Base-by-base conservation (phyloP, 768 basidiomycete species). In the Amanita pseudoporphyria region DNA sequence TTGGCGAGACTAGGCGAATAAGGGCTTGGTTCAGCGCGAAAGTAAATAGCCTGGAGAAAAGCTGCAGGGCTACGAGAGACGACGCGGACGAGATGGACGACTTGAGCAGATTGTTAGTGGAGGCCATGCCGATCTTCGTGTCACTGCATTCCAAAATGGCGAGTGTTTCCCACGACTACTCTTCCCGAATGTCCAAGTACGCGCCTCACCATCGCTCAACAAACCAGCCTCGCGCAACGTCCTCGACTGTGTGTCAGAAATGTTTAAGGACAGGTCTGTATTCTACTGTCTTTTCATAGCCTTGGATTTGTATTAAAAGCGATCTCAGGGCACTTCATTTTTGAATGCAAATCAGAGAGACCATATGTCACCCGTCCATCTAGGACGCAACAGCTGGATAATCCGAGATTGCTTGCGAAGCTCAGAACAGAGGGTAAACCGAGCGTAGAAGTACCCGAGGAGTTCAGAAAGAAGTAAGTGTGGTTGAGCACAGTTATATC, bases 331-430 rank as follows among this genome's bases (percentile, higher is more conserved):
- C 94, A 96, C 65, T 94, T 84, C 62, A 96, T 82, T 10, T 97
- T 84, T 60, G 79, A 96, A 67, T 97, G 94, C 76, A 90, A 89
- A 65, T 73, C 75, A 14, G 57, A 76, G 18, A 75, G 86, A 2
- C 87, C 90, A 21, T 97, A 96, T 62, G 72, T 90, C 35, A 79
- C 88, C 9, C 76, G 94, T n/a, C 93, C 93, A 2, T 92, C 90
- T 31, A 78, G 92, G 36, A 89, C 89, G 1, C 78, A 92, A 57
- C 81, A 84, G 63, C 76, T 97, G 13, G 85, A 91, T 58, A 87
- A 89, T 49, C 90, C 90, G 3, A 71, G 66, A 19, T 43, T 79
- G 2, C 67, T 84, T 6, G 75, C 81, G 3, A 87, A 87, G 63
- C 64, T 85, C 33, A 84, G 78, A 63, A 69, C 72, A 0, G 78